Conservation (phyloP, 1,139 yeast genomes). For the Kluyveromyces sp. region DNA sequence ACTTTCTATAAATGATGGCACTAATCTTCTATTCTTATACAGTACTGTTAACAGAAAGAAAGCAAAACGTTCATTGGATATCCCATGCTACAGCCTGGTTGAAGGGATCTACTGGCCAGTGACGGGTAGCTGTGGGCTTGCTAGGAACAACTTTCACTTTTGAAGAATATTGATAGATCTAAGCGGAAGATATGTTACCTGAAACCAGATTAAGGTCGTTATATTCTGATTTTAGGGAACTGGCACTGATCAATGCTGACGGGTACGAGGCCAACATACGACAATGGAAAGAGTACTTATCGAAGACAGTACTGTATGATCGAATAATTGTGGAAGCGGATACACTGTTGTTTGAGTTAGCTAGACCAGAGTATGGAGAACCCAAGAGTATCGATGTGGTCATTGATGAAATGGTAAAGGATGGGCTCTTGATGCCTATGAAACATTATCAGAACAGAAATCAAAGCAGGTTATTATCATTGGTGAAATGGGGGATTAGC, state of each 20-base stretch:
- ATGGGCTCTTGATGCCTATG: constrained; percentile 27
- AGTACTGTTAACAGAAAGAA: too few relatives aligned
- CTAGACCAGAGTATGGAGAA: constrained; percentile 28
- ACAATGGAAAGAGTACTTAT: constrained; percentile 46
- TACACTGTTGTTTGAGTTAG: constrained; percentile 25
- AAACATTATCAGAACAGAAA: constrained; percentile 17
- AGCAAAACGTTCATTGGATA: too few relatives aligned
- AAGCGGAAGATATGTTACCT: constrained; percentile 18
- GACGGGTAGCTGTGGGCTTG: background rate
- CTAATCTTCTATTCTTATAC: too few relatives aligned
- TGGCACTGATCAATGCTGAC: constrained; percentile 52
- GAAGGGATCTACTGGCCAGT: too few relatives aligned
- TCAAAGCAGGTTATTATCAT: constrained; percentile 17
- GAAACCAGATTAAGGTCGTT: constrained; percentile 50
- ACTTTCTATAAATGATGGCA: too few relatives aligned
- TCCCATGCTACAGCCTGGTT: too few relatives aligned
- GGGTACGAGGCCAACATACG: constrained; percentile 61
- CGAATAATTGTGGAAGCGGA: constrained; percentile 24
- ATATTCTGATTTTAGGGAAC: constrained; percentile 50
- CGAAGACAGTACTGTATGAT: constrained; percentile 24
- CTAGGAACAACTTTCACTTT: background rate
- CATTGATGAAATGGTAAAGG: constrained; percentile 30
- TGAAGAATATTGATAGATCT: background rate
- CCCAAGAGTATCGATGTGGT: constrained; percentile 35
- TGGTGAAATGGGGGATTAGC: constrained; percentile 24